These are phyloP conservation scores for Psilocybe azurescens DNA, from an alignment of 768 basidiomycete species.

Conservation along the genomic window DNA sequence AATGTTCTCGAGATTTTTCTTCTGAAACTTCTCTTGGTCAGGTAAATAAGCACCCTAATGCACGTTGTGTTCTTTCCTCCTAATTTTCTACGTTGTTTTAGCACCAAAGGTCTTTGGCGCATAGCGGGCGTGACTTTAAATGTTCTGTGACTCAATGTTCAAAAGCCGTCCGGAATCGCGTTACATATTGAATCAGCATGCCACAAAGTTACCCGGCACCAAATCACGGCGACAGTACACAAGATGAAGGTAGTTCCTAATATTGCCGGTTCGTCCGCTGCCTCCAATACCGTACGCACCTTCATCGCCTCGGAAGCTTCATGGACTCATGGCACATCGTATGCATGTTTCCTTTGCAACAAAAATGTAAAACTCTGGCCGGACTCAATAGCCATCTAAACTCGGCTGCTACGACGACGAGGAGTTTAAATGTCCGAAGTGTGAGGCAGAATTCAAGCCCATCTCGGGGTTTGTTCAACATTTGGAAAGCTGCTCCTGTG, in stretches of 20 bases:
- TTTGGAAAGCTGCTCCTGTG: constrained; percentile 36
- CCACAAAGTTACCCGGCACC: too few species aligned
- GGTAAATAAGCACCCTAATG: not conserved
- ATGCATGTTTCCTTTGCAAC: constrained; percentile 47
- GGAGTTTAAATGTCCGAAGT: constrained; percentile 49
- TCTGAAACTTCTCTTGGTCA: constrained; percentile 19
- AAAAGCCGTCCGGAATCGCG: constrained; percentile 24
- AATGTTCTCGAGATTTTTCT: constrained; percentile 34
- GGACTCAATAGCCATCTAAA: constrained; percentile 42
- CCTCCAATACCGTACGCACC: constrained; percentile 18
- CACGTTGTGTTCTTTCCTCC: too few species aligned
- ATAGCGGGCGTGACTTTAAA: constrained; percentile 25
- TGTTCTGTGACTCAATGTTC: constrained; percentile 40
- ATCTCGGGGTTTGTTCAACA: constrained; percentile 33
- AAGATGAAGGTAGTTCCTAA: constrained; percentile 28
- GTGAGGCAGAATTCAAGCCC: constrained; percentile 37
- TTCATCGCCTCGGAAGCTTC: constrained; percentile 39
- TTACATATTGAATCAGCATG: too few species aligned
- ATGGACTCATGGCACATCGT: constrained; percentile 41
- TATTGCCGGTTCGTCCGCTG: constrained; percentile 30
- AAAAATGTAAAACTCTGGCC: constrained; percentile 32
- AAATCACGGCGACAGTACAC: too few species aligned
- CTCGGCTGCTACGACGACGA: constrained; percentile 26
- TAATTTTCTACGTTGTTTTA: not conserved
- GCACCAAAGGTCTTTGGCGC: constrained; percentile 34